Conservation (phyloP, 2,329 filamentous ascomycete species). For the Aureobasidium pullulans region DNA sequence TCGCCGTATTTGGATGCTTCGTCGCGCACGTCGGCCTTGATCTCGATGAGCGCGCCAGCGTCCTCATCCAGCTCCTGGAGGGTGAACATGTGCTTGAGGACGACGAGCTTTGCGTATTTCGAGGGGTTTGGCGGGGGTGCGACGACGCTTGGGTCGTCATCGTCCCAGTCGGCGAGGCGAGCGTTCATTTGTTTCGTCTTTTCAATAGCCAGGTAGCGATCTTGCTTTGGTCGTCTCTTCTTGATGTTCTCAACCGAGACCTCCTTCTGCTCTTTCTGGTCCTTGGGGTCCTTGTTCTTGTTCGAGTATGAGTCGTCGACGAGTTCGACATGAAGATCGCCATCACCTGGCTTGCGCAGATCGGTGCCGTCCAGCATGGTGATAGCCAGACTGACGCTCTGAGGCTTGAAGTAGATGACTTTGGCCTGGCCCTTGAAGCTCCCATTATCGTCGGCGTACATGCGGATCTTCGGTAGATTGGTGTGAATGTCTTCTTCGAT, state of each 20-base stretch:
- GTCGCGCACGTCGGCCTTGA: slow-evolving; percentile 88
- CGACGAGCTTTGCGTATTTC: slow-evolving; percentile 70
- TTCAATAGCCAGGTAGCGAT: slow-evolving; percentile 75
- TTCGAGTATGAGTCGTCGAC: slow-evolving; percentile 71
- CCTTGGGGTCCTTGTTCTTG: slow-evolving; percentile 67
- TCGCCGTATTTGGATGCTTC: slow-evolving; percentile 80
- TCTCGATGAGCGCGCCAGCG: slow-evolving; percentile 72
- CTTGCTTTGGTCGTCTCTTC: slow-evolving; percentile 56
- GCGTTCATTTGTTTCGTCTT: slow-evolving; percentile 81
- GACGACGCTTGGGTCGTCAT: slow-evolving; percentile 62
- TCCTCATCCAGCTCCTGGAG: slow-evolving; percentile 79
- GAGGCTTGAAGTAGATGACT: slow-evolving; percentile 85
- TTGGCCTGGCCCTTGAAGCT: slow-evolving; percentile 90
- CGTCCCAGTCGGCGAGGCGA: slow-evolving; percentile 90
- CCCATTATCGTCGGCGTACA: slow-evolving; percentile 76
- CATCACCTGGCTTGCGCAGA: slow-evolving; percentile 59
- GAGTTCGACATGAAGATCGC: slow-evolving; percentile 70
- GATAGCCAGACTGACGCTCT: slow-evolving; percentile 82
- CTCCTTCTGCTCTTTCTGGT: slow-evolving; percentile 54
- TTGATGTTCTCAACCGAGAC: slow-evolving; percentile 41
- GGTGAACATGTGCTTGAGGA: slow-evolving; percentile 91
- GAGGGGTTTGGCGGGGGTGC: slow-evolving; percentile 47
- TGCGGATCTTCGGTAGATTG: slow-evolving; percentile 80
- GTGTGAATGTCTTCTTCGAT: slow-evolving; percentile 92
- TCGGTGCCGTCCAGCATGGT: slow-evolving; percentile 74